phyloP scores from a whole-genome alignment of 176 grass and related monocot genomes.

The Lolium rigidum region DNA sequence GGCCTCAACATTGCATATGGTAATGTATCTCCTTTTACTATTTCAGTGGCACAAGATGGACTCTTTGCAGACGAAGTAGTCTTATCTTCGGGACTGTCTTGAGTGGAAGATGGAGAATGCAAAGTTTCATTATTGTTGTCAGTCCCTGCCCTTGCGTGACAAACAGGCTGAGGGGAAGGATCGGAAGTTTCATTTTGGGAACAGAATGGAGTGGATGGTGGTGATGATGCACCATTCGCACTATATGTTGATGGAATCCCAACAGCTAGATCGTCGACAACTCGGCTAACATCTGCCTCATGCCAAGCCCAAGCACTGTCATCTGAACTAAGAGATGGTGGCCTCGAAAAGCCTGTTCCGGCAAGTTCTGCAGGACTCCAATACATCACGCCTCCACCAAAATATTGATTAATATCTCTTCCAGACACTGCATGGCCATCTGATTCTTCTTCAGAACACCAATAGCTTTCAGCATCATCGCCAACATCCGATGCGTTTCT shows the following conservation, averaged over 20 bases:
- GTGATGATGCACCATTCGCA: constrained; percentile 66
- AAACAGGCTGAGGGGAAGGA: constrained; percentile 48
- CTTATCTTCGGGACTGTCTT: constrained; percentile 74
- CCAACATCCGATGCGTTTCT: constrained; percentile 64
- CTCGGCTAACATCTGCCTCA: constrained; percentile 91
- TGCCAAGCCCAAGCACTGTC: constrained; percentile 98
- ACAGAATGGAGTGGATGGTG: constrained; percentile 62
- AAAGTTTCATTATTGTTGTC: constrained; percentile 54
- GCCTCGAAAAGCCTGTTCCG: constrained; percentile 80
- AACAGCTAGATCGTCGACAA: constrained; percentile 83
- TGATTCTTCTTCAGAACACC: constrained; percentile 92
- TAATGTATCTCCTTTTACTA: constrained; percentile 76
- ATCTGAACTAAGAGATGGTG: constrained; percentile 91
- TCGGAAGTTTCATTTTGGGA: constrained; percentile 55
- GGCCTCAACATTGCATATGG: constrained; percentile 89
- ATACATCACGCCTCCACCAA: constrained; percentile 98
- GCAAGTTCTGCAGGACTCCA: constrained; percentile 93
- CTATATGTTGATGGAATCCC: constrained; percentile 62
- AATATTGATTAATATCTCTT: constrained; percentile 93
- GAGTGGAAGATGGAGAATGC: constrained; percentile 45
- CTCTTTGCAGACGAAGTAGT: constrained; percentile 42
- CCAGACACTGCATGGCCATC: constrained; percentile 66
- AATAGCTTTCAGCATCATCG: constrained; percentile 94
- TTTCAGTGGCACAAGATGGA: constrained; percentile 65
- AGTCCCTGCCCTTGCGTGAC: constrained; percentile 59